Base-by-base conservation (phyloP, 805 yeast genomes). In the Zygosaccharomyces bailii region DNA sequence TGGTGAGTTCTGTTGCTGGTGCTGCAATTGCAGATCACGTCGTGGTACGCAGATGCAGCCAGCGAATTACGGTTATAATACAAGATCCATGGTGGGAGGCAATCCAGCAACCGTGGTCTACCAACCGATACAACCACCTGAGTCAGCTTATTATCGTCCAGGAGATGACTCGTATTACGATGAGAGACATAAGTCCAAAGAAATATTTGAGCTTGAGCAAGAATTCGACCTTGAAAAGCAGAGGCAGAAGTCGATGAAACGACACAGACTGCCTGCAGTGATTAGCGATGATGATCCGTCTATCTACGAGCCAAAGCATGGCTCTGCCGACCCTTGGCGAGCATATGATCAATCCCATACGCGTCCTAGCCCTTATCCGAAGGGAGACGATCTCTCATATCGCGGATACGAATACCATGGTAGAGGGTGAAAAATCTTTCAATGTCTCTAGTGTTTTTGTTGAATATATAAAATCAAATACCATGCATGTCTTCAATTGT, bases 1-100 rank as follows among this genome's bases (percentile, higher is more conserved):
- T 56, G 49, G 67, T 51, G 63, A 73, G 57, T 70, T 81, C 60
- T 59, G 79, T 62, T 72, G 80, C 70, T 72, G 80, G 63, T 74
- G 81, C 54, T 70, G 73, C 50, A 52, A 61, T 11, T 58, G 72
- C 46, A 49, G 66, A 21, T 31, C 45, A 20, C 39, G 40, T 29
- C 37, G 49, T 21, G 43, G 44, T 18, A 36, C 34, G 18, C 29
- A 39, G 42, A 31, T 39, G 42, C 25, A 30, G 24, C 42, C 47
- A 2, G 45, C 38, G 11, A 56, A 55, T 34, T 52, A 53, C 10
- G 50, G 52, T 5, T 52, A 44, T 24, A 39, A 27, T 6, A 41
- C 43, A 27, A 44, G 25, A 9, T 17, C 33, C 5, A 43, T 34
- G 48, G 43, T 14, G 7, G 38, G 46, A 11, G 30, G 39, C 13